Evolutionary conservation across 345 rosid genomes (phyloP), one percentile per base, ranked within the genome.

Genomic region (Passiflora organensis): DNA sequence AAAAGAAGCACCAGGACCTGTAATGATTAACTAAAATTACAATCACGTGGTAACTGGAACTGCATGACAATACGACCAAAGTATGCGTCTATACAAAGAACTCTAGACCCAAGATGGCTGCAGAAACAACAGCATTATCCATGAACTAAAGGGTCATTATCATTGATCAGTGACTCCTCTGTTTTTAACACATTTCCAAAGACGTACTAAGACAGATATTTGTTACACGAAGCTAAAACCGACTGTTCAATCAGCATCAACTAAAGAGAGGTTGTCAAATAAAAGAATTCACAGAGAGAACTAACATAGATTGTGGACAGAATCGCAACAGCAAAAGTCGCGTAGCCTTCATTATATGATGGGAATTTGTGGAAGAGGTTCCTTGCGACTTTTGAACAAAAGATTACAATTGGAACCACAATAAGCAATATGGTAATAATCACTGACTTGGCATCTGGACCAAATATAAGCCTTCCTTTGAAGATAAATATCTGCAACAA

Each of bases 371-470:
- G 44, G 65, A 72, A 6, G 43, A 80, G 80, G 62, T 65, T 75
- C 60, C 58, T 60, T 37, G 82, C 73, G 14, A 77, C 82, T 62
- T 44, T 32, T 32, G 80, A 59, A 54, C 82, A 77, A 59, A 80
- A 80, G 63, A 75, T 43, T 10, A 72, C 51, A 60, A 75, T 49
- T 0, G 85, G 85, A 55, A 70, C 78, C 59, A 75, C 55, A 22
- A 80, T 72, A 28, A 80, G 82, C 65, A 70, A 61, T 10, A 72
- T 14, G 42, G 80, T 80, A 41, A 77, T 53, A 48, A 56, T 49
- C 69, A 80, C 43, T 23, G 75, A 75, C 63, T 48, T 75, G 6
- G 78, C 80, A 68, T 77, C 85, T 51, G 82, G 80, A 48, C 82
- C 85, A 51, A 80, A 77, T 32, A 80, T 55, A 51, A 80, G 56